Evolutionary conservation across 176 grass and related monocot genomes (phyloP).

Genomic region (Oryza meyeriana): DNA sequence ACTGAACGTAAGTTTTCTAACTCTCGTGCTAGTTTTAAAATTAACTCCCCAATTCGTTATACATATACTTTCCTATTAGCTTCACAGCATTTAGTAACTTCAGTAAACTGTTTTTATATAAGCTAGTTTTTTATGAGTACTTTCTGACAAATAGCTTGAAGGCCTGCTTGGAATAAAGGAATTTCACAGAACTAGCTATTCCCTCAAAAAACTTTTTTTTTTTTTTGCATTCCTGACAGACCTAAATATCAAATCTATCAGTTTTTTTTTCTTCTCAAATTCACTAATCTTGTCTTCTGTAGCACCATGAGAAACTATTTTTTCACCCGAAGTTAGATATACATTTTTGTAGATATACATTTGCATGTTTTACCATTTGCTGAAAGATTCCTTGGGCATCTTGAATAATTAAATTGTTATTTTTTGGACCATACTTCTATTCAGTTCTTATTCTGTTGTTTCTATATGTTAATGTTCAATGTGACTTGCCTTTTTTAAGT

Average conservation of each 20-base stretch:
- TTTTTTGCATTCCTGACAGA: neutral
- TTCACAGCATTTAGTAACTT: neutral
- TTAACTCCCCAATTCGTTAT: neutral
- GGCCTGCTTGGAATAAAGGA: neutral
- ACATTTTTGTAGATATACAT: neutral
- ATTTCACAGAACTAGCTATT: neutral
- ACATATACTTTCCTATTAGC: neutral
- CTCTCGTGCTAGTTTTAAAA: neutral
- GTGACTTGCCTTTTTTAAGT: neutral
- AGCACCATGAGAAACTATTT: neutral
- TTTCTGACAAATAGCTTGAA: neutral
- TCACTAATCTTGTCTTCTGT: neutral
- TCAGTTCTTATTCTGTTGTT: neutral
- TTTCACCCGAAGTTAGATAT: neutral
- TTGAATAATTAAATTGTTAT: neutral
- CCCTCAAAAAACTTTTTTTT: neutral
- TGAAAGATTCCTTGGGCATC: neutral
- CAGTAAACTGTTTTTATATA: neutral
- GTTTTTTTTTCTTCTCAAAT: neutral
- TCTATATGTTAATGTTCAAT: neutral
- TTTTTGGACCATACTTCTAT: neutral
- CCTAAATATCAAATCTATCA: neutral
- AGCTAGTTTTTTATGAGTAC: neutral
- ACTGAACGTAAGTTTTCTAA: slow-evolving; percentile 62
- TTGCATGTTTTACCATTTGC: neutral